Evolutionary conservation across 2,329 filamentous ascomycete genomes (phyloP).

Genomic region (Epichloe scottii): DNA sequence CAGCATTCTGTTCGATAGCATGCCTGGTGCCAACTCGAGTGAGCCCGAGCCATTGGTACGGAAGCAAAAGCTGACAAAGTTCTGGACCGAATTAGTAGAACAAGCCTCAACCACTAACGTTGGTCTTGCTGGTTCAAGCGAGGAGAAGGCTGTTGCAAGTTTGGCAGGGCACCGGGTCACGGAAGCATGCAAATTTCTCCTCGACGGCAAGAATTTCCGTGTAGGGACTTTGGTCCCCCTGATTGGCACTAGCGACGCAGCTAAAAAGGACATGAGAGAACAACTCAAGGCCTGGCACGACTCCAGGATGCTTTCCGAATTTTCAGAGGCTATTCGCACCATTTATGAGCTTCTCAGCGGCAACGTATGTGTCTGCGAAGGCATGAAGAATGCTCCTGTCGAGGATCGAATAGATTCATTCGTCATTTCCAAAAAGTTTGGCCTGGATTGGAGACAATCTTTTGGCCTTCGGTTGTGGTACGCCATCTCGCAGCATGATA

Average conservation of each 20-base stretch:
- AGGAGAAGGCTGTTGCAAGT: slow-evolving; percentile 74
- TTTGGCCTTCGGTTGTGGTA: slow-evolving; percentile 92
- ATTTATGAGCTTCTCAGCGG: slow-evolving; percentile 84
- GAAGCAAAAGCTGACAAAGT: slow-evolving; percentile 53
- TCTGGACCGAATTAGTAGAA: slow-evolving; percentile 56
- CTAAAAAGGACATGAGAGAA: slow-evolving; percentile 60
- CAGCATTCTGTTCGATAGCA: slow-evolving; percentile 74
- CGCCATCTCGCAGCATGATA: slow-evolving; percentile 53
- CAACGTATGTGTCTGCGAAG: slow-evolving; percentile 73
- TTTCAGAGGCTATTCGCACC: slow-evolving; percentile 70
- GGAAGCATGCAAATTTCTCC: slow-evolving; percentile 70
- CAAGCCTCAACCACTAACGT: slow-evolving; percentile 41
- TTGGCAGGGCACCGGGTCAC: slow-evolving; percentile 67
- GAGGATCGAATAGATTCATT: slow-evolving; percentile 77
- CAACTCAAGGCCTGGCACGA: slow-evolving; percentile 80
- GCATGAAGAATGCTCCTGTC: slow-evolving; percentile 55
- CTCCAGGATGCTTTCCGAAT: slow-evolving; percentile 74
- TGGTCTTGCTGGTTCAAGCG: slow-evolving; percentile 47
- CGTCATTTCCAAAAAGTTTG: slow-evolving; percentile 70
- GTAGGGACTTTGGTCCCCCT: slow-evolving; percentile 77
- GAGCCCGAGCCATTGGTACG: slow-evolving; percentile 28
- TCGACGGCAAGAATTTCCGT: slow-evolving; percentile 65
- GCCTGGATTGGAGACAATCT: slow-evolving; percentile 83
- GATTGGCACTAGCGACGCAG: slow-evolving; percentile 58
- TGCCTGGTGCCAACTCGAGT: slow-evolving; percentile 30